These are phyloP conservation scores for Macrophomina tecta DNA, from an alignment of 2,329 filamentous ascomycete species.

Conservation along the genomic window DNA sequence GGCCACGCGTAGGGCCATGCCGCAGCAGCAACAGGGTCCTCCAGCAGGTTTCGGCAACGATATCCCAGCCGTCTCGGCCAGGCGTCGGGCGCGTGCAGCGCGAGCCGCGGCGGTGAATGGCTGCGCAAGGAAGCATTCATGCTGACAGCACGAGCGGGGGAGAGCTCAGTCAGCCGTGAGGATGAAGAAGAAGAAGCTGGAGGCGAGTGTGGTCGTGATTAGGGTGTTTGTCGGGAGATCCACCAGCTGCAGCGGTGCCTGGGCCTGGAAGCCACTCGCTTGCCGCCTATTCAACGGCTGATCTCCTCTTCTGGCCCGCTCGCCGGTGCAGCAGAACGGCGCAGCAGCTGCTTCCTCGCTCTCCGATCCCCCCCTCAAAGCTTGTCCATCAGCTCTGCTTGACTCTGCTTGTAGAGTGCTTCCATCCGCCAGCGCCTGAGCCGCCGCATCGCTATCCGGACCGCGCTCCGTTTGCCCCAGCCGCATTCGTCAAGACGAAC, in stretches of 20 bases:
- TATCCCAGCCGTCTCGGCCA: constrained; percentile 6
- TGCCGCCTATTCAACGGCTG: constrained; percentile 19
- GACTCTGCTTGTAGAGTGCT: no score
- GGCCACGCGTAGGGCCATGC: constrained; percentile 1
- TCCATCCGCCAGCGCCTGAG: no score
- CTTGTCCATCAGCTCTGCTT: constrained; percentile 1
- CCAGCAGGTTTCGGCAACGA: constrained; percentile 18
- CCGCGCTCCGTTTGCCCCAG: background rate
- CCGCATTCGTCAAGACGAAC: background rate
- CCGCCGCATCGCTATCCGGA: background rate
- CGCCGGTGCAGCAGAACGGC: constrained; percentile 7
- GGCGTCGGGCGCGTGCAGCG: background rate
- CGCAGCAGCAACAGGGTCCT: background rate
- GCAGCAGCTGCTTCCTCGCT: constrained; percentile 2
- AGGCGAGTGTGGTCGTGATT: constrained; percentile 9
- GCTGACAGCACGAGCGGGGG: constrained; percentile 3
- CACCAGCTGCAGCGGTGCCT: constrained; percentile 2
- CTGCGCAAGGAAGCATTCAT: background rate
- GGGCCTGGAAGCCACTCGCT: constrained; percentile 20
- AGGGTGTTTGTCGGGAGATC: constrained; percentile 25
- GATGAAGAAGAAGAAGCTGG: no score
- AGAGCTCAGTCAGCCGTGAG: background rate
- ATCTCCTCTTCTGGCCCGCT: constrained; percentile 10
- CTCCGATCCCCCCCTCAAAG: constrained; percentile 3
- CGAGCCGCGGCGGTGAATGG: background rate